Evolutionary conservation across 2,329 filamentous ascomycete genomes (phyloP).

Genomic region (Calonectria hawksworthii): DNA sequence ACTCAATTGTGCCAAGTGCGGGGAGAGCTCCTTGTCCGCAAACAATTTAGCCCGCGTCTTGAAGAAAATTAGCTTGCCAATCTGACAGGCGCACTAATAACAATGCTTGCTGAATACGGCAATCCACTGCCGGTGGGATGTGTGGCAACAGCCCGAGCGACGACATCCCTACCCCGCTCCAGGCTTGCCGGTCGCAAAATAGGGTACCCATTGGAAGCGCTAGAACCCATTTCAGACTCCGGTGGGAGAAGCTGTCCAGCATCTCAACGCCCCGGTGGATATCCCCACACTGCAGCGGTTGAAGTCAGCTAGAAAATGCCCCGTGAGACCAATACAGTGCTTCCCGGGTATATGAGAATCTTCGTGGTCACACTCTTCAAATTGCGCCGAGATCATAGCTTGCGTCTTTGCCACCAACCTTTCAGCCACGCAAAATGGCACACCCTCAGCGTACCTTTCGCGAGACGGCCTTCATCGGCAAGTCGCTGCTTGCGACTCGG

Average conservation of each 20-base stretch:
- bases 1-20: neutral
- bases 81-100: slow-evolving; percentile 8
- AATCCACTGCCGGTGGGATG: slow-evolving; percentile 1
- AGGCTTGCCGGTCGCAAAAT: neutral
- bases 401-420: neutral
- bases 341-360: slow-evolving; percentile 1
- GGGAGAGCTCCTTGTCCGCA: neutral
- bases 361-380: neutral
- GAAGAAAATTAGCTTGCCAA: neutral
- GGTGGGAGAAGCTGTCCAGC: slow-evolving; percentile 1
- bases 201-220: neutral
- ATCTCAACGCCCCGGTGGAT: neutral
- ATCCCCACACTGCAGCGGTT: neutral
- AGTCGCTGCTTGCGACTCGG: slow-evolving; percentile 52
- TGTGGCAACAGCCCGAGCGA: neutral
- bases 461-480: slow-evolving; percentile 52
- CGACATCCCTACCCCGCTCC: neutral
- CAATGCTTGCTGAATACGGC: neutral
- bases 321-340: neutral
- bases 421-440: slow-evolving; percentile 36
- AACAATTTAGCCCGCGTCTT: neutral
- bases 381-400: neutral
- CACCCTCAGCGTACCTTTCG: slow-evolving; percentile 54
- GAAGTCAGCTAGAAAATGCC: neutral
- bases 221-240: neutral